Evolutionary conservation across 2,329 filamentous ascomycete genomes (phyloP), one percentile per base, ranked within the genome.

Genomic region (Chaetomium sp.): DNA sequence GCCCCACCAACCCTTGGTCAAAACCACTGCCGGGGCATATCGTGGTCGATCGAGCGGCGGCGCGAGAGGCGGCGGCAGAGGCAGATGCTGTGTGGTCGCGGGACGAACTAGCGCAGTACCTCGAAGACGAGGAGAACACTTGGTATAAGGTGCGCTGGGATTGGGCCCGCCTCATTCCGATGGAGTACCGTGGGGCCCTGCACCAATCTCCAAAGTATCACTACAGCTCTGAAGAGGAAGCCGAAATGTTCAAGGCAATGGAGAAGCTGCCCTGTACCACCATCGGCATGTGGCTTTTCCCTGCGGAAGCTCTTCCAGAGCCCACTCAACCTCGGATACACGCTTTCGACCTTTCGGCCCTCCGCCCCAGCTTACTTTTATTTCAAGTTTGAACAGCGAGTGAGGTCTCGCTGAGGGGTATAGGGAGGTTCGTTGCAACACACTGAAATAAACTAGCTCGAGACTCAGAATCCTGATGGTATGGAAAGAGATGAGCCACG

Each of bases 231-330:
- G 33, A 12, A 35, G 45, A 36, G 33, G 45, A 47, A n/a, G 45
- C 45, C 6, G 45, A 47, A 34, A 36, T 35, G 32, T 47, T 47
- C 27, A 40, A 51, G 49, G 32, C 32, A n/a, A 51, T 51, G 49
- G 49, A 51, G 38, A 43, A 43, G 49, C 12, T 36, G 38, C 49
- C 49, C 32, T 35, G 49, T n/a, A 51, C 49, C 38, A 40, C 49
- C 49, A 41, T 51, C 49, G 49, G 49, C 49, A 51, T 51, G 49
- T 51, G 49, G 49, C 49, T 51, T 8, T 51, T 51, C 32, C 49
- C 38, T 27, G 38, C 32, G n/a, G n/a, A 51, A 14, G 49, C 38
- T 19, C 43, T 51, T 37, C 37, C 37, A 12, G 11, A n/a, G 38
- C 48, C 48, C 27, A 42, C 37, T 32, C 41, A 5, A n/a, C 12